Percentiles rank a stretch among this genome's conserved stretches.
Evolutionary conservation across 1,284 basidiomycete genomes (phyloP).

Genomic region (Cutaneotrichosporon curvatum): DNA sequence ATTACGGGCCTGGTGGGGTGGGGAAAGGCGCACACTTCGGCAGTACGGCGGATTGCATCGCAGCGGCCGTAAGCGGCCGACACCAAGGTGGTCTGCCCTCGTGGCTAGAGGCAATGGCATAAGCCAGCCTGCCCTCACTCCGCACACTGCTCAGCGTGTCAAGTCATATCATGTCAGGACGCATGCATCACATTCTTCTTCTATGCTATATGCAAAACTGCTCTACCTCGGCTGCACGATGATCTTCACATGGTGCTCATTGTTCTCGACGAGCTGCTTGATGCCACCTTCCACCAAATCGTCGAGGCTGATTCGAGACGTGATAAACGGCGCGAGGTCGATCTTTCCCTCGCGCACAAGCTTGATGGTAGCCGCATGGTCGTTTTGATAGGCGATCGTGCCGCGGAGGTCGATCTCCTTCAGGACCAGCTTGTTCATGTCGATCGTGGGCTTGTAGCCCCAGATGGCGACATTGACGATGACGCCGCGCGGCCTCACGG

Average conservation of each 20-base stretch:
- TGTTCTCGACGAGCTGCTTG: slow-evolving; percentile 15
- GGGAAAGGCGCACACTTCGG: too few relatives aligned
- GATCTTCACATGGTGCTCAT: slow-evolving; percentile 20
- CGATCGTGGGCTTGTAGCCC: slow-evolving; percentile 7
- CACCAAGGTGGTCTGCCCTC: too few relatives aligned
- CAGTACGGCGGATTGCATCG: too few relatives aligned
- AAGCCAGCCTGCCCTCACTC: too few relatives aligned
- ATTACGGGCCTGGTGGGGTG: slow-evolving; percentile 9
- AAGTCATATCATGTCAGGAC: too few relatives aligned
- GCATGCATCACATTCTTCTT: too few relatives aligned
- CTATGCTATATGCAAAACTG: neutral
- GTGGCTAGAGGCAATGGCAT: too few relatives aligned
- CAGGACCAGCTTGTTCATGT: slow-evolving; percentile 14
- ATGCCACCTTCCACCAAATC: slow-evolving; percentile 10
- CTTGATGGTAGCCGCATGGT: slow-evolving; percentile 11
- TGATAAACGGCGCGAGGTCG: slow-evolving; percentile 17
- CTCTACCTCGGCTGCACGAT: slow-evolving; percentile 12
- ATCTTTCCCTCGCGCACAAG: slow-evolving; percentile 15
- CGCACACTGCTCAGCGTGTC: too few relatives aligned
- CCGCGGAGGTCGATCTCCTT: slow-evolving; percentile 18
- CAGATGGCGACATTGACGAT: slow-evolving; percentile 14
- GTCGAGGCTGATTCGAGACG: slow-evolving; percentile 14
- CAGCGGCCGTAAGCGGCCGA: too few relatives aligned
- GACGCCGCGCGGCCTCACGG: slow-evolving; percentile 9
- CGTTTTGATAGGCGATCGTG: slow-evolving; percentile 14